These are phyloP conservation scores for Monosporascus sp. DNA, from an alignment of 2,329 filamentous ascomycete genomes.

Conservation along the genomic window DNA sequence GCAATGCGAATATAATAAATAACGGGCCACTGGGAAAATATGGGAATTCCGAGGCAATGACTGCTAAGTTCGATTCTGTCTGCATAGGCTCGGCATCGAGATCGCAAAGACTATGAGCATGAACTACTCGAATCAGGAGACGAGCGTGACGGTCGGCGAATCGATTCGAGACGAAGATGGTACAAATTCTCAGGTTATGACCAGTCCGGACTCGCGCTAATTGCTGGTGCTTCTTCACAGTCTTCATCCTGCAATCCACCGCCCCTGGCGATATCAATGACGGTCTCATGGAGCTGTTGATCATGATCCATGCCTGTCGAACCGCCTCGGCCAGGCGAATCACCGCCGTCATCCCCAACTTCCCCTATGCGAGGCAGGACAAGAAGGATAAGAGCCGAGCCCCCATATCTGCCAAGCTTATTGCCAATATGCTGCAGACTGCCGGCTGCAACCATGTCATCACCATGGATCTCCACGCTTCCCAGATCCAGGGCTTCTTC, in stretches of 20 bases:
- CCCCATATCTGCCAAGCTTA: conserved; percentile 92
- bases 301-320: conserved; percentile 93
- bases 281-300: conserved; percentile 94
- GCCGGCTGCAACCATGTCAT: conserved; percentile 91
- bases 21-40: neutral
- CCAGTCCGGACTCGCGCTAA: conserved; percentile 59
- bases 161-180: conserved; percentile 90
- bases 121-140: conserved; percentile 84
- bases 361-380: conserved; percentile 93
- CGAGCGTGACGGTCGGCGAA: conserved; percentile 89
- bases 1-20: neutral
- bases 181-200: conserved; percentile 29
- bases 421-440: conserved; percentile 96
- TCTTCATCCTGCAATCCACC: conserved; percentile 95
- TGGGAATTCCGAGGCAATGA: neutral
- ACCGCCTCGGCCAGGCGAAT: conserved; percentile 72
- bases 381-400: conserved; percentile 93
- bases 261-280: conserved; percentile 96
- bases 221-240: conserved; percentile 29
- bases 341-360: conserved; percentile 92
- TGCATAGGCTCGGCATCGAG: conserved; percentile 64
- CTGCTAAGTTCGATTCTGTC: neutral
- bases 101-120: conserved; percentile 74
- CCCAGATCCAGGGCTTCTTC: conserved; percentile 95
- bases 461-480: conserved; percentile 93